Evolutionary conservation across 2,329 filamentous ascomycete genomes (phyloP).

Genomic region (Phaeosphaeriaceae sp.): DNA sequence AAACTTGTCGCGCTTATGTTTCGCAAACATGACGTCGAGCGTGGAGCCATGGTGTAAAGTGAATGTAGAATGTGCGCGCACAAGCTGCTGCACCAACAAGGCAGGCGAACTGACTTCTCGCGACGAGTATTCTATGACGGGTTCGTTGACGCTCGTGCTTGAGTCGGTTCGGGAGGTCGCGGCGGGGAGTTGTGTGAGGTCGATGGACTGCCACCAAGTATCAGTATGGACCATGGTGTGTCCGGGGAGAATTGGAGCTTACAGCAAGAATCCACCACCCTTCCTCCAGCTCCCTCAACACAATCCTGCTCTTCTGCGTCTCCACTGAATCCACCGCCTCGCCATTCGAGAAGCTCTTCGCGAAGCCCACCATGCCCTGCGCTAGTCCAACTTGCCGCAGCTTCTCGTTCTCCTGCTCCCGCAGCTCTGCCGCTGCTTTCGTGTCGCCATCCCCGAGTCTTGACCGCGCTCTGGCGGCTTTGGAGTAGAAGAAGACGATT

Average conservation of each 20-base stretch:
- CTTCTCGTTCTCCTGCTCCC: constrained; percentile 80
- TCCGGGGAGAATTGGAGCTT: too few species aligned
- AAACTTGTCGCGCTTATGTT: constrained; percentile 72
- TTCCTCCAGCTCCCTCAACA: constrained; percentile 85
- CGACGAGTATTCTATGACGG: constrained; percentile 79
- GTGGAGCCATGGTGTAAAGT: constrained; percentile 85
- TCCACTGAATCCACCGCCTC: constrained; percentile 84
- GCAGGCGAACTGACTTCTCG: constrained; percentile 86
- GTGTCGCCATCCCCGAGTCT: constrained; percentile 36
- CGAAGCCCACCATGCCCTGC: constrained; percentile 95
- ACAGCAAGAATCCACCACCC: constrained; percentile 97
- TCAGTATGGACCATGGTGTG: too few species aligned
- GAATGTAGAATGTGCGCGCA: constrained; percentile 84
- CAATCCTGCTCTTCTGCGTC: constrained; percentile 85
- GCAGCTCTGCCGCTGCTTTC: constrained; percentile 47
- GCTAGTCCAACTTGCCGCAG: constrained; percentile 93
- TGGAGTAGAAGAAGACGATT: constrained; percentile 90
- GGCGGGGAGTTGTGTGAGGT: constrained; percentile 77
- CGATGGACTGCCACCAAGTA: constrained; percentile 78
- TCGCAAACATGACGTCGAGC: constrained; percentile 73
- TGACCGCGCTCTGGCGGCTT: constrained; percentile 38
- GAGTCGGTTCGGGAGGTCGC: constrained; percentile 29
- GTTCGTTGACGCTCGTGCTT: constrained; percentile 33
- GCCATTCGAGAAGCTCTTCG: constrained; percentile 79
- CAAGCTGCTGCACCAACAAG: constrained; percentile 79